Evolutionary conservation across 2,329 filamentous ascomycete genomes (phyloP).

Genomic region (Diaporthe vexans): DNA sequence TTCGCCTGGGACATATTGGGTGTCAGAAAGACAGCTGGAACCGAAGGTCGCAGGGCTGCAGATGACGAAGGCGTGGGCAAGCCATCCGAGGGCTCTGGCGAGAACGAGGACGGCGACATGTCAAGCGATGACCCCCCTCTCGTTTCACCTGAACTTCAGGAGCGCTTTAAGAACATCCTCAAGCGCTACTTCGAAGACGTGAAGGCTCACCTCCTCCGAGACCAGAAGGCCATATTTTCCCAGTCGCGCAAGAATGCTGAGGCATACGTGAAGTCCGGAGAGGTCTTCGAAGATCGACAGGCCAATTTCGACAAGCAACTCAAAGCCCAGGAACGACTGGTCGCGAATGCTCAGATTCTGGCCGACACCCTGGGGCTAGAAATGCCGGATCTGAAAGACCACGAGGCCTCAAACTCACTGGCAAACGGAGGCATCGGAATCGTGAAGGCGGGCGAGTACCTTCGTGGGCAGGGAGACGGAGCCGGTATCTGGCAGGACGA

Average conservation of each 20-base stretch:
- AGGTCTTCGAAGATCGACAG: conserved; percentile 98
- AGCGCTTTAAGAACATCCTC: conserved; percentile 88
- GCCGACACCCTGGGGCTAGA: conserved; percentile 90
- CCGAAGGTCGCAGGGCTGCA: conserved; percentile 85
- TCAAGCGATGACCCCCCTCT: conserved; percentile 78
- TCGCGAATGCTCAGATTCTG: conserved; percentile 90
- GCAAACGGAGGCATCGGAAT: conserved; percentile 88
- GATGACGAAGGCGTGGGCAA: conserved; percentile 83
- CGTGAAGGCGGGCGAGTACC: conserved; percentile 93
- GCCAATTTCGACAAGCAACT: conserved; percentile 94
- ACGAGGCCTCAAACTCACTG: conserved; percentile 76
- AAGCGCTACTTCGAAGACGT: conserved; percentile 94
- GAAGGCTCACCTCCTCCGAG: conserved; percentile 87
- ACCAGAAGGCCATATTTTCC: conserved; percentile 88
- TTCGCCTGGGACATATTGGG: conserved; percentile 97
- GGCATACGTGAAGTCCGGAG: conserved; percentile 97
- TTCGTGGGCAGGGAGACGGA: conserved; percentile 90
- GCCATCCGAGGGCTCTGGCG: conserved; percentile 55
- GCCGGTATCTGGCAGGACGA: conserved; percentile 99
- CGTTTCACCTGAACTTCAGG: conserved; percentile 80
- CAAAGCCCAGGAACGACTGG: conserved; percentile 91
- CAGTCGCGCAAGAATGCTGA: conserved; percentile 97
- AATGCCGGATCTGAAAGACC: conserved; percentile 93
- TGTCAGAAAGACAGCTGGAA: conserved; percentile 68
- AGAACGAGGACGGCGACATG: conserved; percentile 62